phyloP scores from a whole-genome alignment of 1,284 basidiomycete species.

The Ustilago trichophora region DNA sequence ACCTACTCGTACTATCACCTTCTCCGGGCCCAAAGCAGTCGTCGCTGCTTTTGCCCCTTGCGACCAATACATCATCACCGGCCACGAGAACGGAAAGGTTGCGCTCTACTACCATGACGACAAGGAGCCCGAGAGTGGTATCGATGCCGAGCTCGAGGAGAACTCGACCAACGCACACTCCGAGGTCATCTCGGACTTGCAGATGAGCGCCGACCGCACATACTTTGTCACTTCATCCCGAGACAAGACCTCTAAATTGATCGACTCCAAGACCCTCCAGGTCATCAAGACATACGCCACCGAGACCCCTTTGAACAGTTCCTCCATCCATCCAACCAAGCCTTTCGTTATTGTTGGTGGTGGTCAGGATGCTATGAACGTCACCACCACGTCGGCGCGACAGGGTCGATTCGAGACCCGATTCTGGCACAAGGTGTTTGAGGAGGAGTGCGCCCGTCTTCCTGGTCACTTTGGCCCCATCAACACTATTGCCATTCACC shows the following conservation, averaged over 20 bases:
- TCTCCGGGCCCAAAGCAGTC: slow-evolving; percentile 77
- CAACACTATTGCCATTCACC: slow-evolving; percentile 96
- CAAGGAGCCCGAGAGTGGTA: slow-evolving; percentile 63
- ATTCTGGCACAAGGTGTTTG: slow-evolving; percentile 98
- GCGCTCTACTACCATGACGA: slow-evolving; percentile 64
- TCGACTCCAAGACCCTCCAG: slow-evolving; percentile 85
- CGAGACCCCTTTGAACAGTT: slow-evolving; percentile 95
- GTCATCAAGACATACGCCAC: slow-evolving; percentile 93
- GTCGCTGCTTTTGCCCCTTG: slow-evolving; percentile 89
- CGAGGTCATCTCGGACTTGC: slow-evolving; percentile 78
- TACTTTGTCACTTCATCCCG: slow-evolving; percentile 97
- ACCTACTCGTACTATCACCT: slow-evolving; percentile 64
- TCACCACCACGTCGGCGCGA: slow-evolving; percentile 90
- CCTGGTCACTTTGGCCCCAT: slow-evolving; percentile 83
- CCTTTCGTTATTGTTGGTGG: slow-evolving; percentile 85
- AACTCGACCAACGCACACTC: slow-evolving; percentile 70
- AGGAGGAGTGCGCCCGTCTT: slow-evolving; percentile 96
- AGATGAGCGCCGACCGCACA: slow-evolving; percentile 86
- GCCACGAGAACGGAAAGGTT: slow-evolving; percentile 95
- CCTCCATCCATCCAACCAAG: slow-evolving; percentile 81
- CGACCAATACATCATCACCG: slow-evolving; percentile 85
- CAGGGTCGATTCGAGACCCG: slow-evolving; percentile 98
- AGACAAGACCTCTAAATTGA: slow-evolving; percentile 94
- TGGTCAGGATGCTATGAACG: slow-evolving; percentile 97
- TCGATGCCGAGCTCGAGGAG: slow-evolving; percentile 87